These are phyloP conservation scores for Coleophoma cylindrospora DNA, from an alignment of 2,329 filamentous ascomycete genomes.

Conservation along the genomic window DNA sequence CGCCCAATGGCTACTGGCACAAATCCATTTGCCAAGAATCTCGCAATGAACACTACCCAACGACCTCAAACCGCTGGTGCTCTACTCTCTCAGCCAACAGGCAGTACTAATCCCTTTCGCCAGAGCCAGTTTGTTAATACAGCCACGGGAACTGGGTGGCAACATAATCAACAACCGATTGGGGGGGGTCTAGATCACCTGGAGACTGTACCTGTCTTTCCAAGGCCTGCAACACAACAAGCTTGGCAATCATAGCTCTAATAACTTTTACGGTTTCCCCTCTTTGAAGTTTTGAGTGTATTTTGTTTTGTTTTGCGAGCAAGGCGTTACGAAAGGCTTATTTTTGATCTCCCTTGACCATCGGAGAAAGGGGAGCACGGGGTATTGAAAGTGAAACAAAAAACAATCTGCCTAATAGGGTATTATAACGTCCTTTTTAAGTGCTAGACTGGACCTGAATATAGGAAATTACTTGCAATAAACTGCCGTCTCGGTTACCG, in stretches of 20 bases:
- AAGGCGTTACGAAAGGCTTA: conserved; percentile 23
- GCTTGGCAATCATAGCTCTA: conserved; percentile 45
- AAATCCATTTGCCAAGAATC: conserved; percentile 62
- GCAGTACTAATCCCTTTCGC: conserved; percentile 90
- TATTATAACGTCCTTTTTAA: conserved; percentile 14
- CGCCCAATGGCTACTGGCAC: conserved; percentile 60
- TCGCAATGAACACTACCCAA: conserved; percentile 14
- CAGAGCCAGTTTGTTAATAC: conserved; percentile 89
- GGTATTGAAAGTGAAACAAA: not conserved
- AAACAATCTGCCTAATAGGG: conserved; percentile 11
- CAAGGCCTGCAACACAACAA: conserved; percentile 63
- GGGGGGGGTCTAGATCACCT: conserved; percentile 78
- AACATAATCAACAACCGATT: conserved; percentile 71
- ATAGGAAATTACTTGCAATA: not conserved
- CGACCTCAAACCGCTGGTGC: conserved; percentile 30
- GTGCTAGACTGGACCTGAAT: conserved; percentile 1
- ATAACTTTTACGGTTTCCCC: no score
- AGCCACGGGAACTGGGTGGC: conserved; percentile 83
- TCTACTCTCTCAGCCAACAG: conserved; percentile 72
- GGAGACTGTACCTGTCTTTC: conserved; percentile 79
- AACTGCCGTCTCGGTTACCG: no score
- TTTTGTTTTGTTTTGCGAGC: conserved; percentile 11
- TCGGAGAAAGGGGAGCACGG: no score
- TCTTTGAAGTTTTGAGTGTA: no score
- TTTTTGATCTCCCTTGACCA: no score